Conservation (phyloP, 73 alveolate species). For the Symbiodinium natans region DNA sequence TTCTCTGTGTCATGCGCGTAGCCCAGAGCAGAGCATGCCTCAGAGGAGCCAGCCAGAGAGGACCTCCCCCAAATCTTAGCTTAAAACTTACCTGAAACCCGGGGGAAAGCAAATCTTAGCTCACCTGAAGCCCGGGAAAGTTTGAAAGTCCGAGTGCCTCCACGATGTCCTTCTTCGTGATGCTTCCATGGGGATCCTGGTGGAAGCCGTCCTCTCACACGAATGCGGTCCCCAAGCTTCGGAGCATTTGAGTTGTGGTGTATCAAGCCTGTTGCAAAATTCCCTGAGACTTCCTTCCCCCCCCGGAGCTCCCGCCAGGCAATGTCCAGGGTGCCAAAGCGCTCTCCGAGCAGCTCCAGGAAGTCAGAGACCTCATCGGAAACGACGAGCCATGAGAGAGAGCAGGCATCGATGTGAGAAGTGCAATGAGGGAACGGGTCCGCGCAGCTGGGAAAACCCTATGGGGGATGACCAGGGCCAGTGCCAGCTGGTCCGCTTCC, state of each 20-base stretch:
- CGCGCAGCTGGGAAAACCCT: too few species aligned
- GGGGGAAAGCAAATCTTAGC: too few species aligned
- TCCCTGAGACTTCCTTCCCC: neutral
- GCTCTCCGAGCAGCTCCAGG: slow-evolving; percentile 62
- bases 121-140: too few species aligned
- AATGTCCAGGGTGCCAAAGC: slow-evolving; percentile 49
- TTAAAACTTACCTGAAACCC: too few species aligned
- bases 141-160: neutral
- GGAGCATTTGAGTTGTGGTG: too few species aligned
- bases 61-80: neutral
- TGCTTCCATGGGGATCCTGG: slow-evolving; percentile 81
- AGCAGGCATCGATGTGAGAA: too few species aligned
- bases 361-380: slow-evolving; percentile 37
- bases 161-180: slow-evolving; percentile 58
- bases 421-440: too few species aligned
- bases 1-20: slow-evolving; percentile 76
- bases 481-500: slow-evolving; percentile 45
- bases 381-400: neutral
- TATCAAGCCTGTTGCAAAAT: too few species aligned
- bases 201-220: slow-evolving; percentile 56
- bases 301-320: slow-evolving; percentile 52
- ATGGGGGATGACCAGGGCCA: too few species aligned
- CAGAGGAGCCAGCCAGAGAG: neutral
- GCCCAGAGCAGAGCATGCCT: slow-evolving; percentile 69
- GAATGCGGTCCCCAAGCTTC: neutral